Evolutionary conservation across 306 rosid species (phyloP), one percentile per base, ranked within the genome.

Genomic region (Gynostemma pentaphyllum): DNA sequence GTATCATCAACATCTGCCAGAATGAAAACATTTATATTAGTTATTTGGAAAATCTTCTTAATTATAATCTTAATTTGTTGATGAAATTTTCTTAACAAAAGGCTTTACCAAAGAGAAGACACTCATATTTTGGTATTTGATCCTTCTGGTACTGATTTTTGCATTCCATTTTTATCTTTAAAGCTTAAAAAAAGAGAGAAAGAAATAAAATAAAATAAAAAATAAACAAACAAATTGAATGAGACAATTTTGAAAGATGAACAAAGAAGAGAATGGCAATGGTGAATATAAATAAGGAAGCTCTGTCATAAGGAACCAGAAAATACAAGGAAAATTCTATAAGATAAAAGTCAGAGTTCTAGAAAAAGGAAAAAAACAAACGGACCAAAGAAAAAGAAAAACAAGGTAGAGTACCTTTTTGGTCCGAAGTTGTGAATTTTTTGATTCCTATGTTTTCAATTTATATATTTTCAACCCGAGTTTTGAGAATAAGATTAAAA

Each of bases 1-100:
- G 96, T 91, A 77, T 91, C 97, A 74, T 91, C 97, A 32, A 91
- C 68, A 77, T 91, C 97, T 91, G 77, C 39, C 42, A 55, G 78
- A 65, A 60, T n/a, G 3, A 24, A 72, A 10, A 76, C 1, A 54
- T 2, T 1, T 29, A 15, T 14, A 24, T 16, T 19, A 47, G 41
- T 22, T 24, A 69, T n/a, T 8, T 8, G 14, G 10, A 53, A 53
- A n/a, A n/a, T n/a, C n/a, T 29, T 9, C 12, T 2, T 7, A 9
- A 6, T 12, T 21, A 10, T 11, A 18, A 23, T 2, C 27, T 21
- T 2, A 21, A 42, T 12, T 15, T 44, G 14, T 11, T 11, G 5
- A 8, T 18, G 2, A 2, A n/a, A 7, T 27, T 10, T 6, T 1
- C 18, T 11, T 11, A 44, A 11, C 5, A 4, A 30, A 15, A 30